A percentile compares a stretch with the other conserved stretches of the same genome.
Evolutionary conservation across 2,329 filamentous ascomycete species (phyloP).

Genomic region (Periconia digitata): DNA sequence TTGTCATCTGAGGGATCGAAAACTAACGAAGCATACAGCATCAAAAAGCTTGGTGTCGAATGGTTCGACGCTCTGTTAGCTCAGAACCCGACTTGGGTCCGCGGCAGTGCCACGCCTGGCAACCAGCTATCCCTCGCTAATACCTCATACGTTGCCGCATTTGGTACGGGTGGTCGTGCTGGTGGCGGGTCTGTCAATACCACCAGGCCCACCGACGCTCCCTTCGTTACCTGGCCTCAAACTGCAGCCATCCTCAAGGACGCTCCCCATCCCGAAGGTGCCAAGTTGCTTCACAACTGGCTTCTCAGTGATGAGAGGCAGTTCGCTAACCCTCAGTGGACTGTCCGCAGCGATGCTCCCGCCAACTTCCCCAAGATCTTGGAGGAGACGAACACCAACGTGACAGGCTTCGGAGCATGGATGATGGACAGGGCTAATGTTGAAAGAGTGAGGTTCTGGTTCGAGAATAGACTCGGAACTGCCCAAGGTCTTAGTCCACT

Average conservation of each 20-base stretch:
- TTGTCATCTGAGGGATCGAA: background rate
- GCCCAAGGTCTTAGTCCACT: constrained; percentile 48
- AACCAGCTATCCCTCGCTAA: constrained; percentile 36
- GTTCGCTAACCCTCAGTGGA: constrained; percentile 33
- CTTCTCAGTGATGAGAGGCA: constrained; percentile 49
- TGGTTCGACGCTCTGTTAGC: constrained; percentile 54
- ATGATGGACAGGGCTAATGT: constrained; percentile 48
- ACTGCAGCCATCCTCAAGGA: constrained; percentile 52
- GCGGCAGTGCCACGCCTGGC: constrained; percentile 50
- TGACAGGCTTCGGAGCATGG: constrained; percentile 43
- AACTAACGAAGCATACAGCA: constrained; percentile 11
- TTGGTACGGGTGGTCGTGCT: constrained; percentile 12
- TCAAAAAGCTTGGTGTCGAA: constrained; percentile 43
- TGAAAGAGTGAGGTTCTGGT: constrained; percentile 48
- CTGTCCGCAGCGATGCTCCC: constrained; percentile 41
- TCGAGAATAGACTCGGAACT: constrained; percentile 47
- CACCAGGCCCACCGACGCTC: constrained; percentile 39
- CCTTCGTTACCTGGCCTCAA: constrained; percentile 55
- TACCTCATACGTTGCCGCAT: constrained; percentile 20
- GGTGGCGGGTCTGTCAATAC: constrained; percentile 4
- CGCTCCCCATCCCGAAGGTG: constrained; percentile 53
- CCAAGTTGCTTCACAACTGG: constrained; percentile 55
- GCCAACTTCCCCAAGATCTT: constrained; percentile 31
- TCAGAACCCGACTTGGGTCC: constrained; percentile 58
- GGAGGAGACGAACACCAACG: constrained; percentile 39